Conservation (phyloP, 345 rosid species). For the Punica granatum region DNA sequence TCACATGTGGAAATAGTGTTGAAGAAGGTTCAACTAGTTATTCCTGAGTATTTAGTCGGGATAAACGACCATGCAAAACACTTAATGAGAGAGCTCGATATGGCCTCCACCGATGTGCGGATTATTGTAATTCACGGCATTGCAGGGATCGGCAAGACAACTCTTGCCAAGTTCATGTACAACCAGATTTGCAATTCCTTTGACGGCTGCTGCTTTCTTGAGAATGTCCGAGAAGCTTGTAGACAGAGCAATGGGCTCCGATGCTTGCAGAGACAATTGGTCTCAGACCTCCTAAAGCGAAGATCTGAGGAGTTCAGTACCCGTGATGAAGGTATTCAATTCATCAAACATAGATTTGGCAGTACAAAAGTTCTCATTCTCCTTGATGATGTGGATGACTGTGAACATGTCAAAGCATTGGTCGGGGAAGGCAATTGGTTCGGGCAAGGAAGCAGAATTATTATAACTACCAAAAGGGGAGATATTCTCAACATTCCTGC, state of each 20-base stretch:
- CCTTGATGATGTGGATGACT: not conserved
- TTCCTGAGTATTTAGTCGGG: not conserved
- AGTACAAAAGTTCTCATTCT: constrained; percentile 5
- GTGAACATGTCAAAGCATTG: not conserved
- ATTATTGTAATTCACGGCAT: not conserved
- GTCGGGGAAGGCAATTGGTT: not conserved
- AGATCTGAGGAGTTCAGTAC: not conserved
- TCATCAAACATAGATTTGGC: not conserved
- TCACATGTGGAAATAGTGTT: not conserved
- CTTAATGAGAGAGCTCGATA: not conserved
- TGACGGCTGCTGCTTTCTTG: not conserved
- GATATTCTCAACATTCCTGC: accelerated
- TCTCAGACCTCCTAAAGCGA: not conserved
- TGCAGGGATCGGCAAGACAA: constrained; percentile 10
- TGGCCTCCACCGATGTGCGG: not conserved
- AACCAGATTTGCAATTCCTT: not conserved
- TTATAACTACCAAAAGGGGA: not conserved
- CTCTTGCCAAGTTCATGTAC: constrained; percentile 9
- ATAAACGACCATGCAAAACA: not conserved
- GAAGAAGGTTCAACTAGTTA: not conserved
- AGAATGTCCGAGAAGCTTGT: not conserved
- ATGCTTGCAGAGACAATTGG: not conserved
- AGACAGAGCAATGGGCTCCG: not conserved
- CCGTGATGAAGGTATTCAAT: not conserved
- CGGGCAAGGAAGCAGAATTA: not conserved